Evolutionary conservation across 176 grass and related monocot species (phyloP).

Genomic region (Oryza meyeriana): DNA sequence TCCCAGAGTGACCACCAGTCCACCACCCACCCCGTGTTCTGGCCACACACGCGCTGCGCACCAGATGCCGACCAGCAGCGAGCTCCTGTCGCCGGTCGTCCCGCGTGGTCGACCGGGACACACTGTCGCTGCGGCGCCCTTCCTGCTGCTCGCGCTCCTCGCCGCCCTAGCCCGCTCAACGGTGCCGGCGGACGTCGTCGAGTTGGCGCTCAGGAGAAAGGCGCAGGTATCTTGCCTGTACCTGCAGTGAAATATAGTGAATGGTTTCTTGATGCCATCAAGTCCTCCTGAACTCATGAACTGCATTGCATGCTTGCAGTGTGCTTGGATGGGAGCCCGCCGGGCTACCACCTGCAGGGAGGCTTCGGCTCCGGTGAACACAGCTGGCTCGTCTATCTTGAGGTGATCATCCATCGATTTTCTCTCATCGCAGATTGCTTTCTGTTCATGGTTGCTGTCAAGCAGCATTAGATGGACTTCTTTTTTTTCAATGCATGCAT

Average conservation of each 20-base stretch:
- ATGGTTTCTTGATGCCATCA: background rate
- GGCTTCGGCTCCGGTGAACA: slow-evolving; percentile 56
- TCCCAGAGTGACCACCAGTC: background rate
- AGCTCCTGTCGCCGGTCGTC: too few relatives aligned
- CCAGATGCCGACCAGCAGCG: too few relatives aligned
- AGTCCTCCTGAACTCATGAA: background rate
- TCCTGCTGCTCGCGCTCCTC: background rate
- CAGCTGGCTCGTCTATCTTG: slow-evolving; percentile 62
- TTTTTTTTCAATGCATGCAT: background rate
- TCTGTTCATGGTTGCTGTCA: background rate
- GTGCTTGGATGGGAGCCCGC: slow-evolving; percentile 77
- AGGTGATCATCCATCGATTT: slow-evolving; percentile 38
- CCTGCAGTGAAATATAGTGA: too few relatives aligned
- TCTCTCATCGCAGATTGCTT: background rate
- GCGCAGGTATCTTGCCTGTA: slow-evolving; percentile 23
- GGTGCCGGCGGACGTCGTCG: background rate
- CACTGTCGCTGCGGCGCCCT: background rate
- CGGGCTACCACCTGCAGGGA: slow-evolving; percentile 68
- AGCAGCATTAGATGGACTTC: background rate
- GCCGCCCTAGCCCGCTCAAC: background rate
- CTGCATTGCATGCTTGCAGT: slow-evolving; percentile 34
- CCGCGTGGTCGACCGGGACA: too few relatives aligned
- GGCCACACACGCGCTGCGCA: background rate
- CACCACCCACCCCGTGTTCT: background rate
- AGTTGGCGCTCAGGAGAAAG: slow-evolving; percentile 41